phyloP scores from a whole-genome alignment of 108 stramenopile genomes.

The Skeletonema marinoi region DNA sequence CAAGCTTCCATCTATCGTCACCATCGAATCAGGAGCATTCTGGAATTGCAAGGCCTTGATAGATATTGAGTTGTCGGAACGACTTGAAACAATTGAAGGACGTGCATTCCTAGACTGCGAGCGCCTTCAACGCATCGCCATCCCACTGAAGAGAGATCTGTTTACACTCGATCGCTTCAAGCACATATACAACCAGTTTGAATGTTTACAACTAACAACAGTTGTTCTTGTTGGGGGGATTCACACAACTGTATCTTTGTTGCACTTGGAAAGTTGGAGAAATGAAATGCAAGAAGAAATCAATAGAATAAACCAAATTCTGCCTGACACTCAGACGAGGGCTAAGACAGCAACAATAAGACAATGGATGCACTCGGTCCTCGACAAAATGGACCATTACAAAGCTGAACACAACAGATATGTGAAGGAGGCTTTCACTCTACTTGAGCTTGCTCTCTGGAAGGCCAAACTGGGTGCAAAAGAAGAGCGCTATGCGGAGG shows the following conservation, averaged over 20 bases:
- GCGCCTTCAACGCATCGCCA: neutral
- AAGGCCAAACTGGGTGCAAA: too few relatives aligned
- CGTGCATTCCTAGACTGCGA: neutral
- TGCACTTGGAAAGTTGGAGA: too few relatives aligned
- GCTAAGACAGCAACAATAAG: neutral
- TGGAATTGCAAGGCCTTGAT: neutral
- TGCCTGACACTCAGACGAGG: neutral
- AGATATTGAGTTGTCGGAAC: neutral
- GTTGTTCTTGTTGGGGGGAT: too few relatives aligned
- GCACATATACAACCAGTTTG: too few relatives aligned
- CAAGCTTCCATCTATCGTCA: neutral
- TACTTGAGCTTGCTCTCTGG: too few relatives aligned
- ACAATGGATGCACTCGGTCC: neutral
- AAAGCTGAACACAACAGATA: too few relatives aligned
- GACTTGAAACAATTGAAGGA: neutral
- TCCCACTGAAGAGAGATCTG: neutral
- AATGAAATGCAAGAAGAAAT: too few relatives aligned
- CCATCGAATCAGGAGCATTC: neutral
- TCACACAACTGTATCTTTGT: too few relatives aligned
- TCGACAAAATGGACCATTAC: too few relatives aligned
- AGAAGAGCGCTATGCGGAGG: too few relatives aligned
- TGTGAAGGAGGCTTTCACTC: too few relatives aligned
- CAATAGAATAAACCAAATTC: neutral
- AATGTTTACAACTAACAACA: too few relatives aligned
- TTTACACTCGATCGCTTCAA: neutral